Evolutionary conservation across 1,139 yeast species (phyloP).

Genomic region (Pichia cactophila): DNA sequence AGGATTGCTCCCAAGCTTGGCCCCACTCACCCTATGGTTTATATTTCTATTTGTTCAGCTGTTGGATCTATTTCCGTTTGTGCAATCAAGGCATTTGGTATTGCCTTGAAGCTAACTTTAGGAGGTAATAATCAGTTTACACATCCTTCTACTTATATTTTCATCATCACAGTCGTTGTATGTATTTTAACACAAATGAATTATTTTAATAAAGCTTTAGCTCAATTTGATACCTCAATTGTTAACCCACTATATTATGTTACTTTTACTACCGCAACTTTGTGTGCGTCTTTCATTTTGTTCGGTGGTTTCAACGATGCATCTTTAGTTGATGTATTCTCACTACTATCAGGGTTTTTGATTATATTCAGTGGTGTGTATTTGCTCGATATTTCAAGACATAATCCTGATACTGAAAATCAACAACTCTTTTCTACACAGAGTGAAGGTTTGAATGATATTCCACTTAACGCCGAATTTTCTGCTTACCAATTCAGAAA

Average conservation of each 20-base stretch:
- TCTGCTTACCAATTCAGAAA: constrained; percentile 62
- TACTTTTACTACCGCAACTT: constrained; percentile 83
- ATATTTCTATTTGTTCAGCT: constrained; percentile 80
- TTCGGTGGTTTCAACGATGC: constrained; percentile 86
- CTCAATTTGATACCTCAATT: constrained; percentile 86
- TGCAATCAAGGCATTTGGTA: constrained; percentile 90
- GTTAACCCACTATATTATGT: constrained; percentile 90
- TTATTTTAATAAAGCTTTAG: constrained; percentile 87
- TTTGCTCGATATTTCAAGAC: constrained; percentile 69
- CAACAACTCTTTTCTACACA: constrained; percentile 30
- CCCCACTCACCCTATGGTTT: constrained; percentile 77
- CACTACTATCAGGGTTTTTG: constrained; percentile 80
- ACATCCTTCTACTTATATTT: constrained; percentile 76
- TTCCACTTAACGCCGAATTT: constrained; percentile 79
- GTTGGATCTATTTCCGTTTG: constrained; percentile 91
- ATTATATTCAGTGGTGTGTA: constrained; percentile 86
- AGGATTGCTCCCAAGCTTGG: constrained; percentile 80
- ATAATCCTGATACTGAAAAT: constrained; percentile 43
- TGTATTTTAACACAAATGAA: constrained; percentile 91
- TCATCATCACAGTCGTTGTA: constrained; percentile 67
- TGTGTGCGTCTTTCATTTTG: constrained; percentile 77
- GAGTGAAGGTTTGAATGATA: constrained; percentile 56
- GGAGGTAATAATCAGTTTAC: constrained; percentile 88
- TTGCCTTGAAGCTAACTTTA: constrained; percentile 78
- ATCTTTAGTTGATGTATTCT: constrained; percentile 70